phyloP scores from a whole-genome alignment of 2,329 filamentous ascomycete genomes.

The Diaporthe nobilis region DNA sequence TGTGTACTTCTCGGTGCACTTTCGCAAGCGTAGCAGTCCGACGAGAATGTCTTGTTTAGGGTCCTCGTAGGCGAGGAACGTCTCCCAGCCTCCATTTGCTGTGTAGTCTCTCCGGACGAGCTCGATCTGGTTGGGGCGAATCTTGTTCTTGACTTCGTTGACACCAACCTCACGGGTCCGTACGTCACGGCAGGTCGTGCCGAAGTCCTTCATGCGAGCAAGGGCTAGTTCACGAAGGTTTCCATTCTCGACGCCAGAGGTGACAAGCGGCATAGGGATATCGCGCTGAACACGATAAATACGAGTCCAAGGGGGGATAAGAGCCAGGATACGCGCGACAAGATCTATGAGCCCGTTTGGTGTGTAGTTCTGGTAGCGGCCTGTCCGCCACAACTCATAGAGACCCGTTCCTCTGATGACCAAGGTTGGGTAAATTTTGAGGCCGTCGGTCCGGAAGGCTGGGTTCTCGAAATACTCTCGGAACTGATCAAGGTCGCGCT shows the following conservation, averaged over 20 bases:
- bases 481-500: conserved; percentile 96
- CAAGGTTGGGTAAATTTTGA: conserved; percentile 98
- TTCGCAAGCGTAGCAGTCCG: conserved; percentile 87
- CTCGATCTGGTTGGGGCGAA: conserved; percentile 95
- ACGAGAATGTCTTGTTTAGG: conserved; percentile 99
- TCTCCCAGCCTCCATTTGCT: conserved; percentile 98
- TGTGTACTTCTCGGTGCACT: conserved; percentile 92
- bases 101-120: conserved; percentile 93
- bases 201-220: conserved; percentile 99
- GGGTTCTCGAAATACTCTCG: conserved; percentile 98
- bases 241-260: conserved; percentile 96
- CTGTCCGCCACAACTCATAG: conserved; percentile 97
- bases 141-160: conserved; percentile 99
- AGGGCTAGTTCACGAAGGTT: conserved; percentile 94
- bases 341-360: conserved; percentile 97
- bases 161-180: conserved; percentile 97
- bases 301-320: conserved; percentile 96
- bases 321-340: conserved; percentile 93
- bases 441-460: conserved; percentile 92
- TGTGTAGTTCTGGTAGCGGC: conserved; percentile 98
- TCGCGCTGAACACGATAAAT: conserved; percentile 99
- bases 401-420: conserved; percentile 97
- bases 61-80: conserved; percentile 97
- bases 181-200: conserved; percentile 95
- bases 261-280: conserved; percentile 99